phyloP scores from a whole-genome alignment of 1,284 basidiomycete genomes.

The Sporisorium reilianum region DNA sequence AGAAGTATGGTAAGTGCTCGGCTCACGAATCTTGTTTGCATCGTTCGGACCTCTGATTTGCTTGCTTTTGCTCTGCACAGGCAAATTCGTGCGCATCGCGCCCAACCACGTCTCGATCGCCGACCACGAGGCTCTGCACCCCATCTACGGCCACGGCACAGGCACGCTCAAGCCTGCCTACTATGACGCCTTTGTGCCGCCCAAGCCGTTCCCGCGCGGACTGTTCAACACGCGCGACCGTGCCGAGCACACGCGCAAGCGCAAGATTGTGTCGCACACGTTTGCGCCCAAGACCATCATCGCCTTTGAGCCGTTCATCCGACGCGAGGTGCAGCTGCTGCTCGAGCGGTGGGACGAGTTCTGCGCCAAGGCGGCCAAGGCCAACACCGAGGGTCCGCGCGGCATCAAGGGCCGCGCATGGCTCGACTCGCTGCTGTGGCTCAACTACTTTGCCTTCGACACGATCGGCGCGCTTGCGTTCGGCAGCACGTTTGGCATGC shows the following conservation, averaged over 20 bases:
- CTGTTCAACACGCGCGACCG: conserved; percentile 88
- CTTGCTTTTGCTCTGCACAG: background rate
- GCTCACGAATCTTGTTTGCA: background rate
- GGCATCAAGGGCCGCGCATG: conserved; percentile 60
- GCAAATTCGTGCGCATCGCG: conserved; percentile 82
- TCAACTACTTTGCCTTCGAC: conserved; percentile 82
- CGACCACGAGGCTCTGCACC: conserved; percentile 72
- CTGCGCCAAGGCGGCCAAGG: conserved; percentile 49
- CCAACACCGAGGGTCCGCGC: conserved; percentile 47
- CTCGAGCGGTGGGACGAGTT: conserved; percentile 63
- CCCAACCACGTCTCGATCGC: conserved; percentile 88
- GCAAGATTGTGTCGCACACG: conserved; percentile 88
- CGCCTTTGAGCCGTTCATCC: conserved; percentile 63
- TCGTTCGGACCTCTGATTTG: background rate
- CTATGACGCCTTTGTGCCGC: conserved; percentile 79
- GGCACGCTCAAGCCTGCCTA: conserved; percentile 69
- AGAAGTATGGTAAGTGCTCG: conserved; percentile 78
- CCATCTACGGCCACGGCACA: conserved; percentile 55
- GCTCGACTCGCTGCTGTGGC: conserved; percentile 74
- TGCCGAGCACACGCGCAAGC: conserved; percentile 84
- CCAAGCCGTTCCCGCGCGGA: conserved; percentile 70
- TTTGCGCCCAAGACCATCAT: conserved; percentile 74
- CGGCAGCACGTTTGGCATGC: conserved; percentile 82
- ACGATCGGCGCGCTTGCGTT: conserved; percentile 68
- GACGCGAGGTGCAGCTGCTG: conserved; percentile 58